Base-by-base conservation (phyloP, 2,329 filamentous ascomycete species). In the Diaporthe sp. region DNA sequence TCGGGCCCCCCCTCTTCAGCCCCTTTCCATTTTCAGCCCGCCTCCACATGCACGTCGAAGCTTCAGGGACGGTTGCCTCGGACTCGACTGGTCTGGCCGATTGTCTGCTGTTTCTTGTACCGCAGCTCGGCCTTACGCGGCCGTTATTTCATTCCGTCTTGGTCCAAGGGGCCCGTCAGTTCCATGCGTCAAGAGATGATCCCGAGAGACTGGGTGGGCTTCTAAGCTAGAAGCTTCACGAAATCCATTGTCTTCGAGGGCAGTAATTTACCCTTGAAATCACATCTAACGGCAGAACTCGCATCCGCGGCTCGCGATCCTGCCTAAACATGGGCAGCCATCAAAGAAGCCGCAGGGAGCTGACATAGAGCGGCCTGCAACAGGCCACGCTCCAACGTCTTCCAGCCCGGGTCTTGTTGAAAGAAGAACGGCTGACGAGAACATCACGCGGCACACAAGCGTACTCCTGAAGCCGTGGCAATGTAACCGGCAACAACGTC, bases 391-490 rank as follows among this genome's bases (percentile, higher is more conserved):
- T 2, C 22, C 65, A 68, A 53, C 65, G 46, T 51, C 65, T 37
- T n/a, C 28, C 3, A 39, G 62, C 17, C 65, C 31, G 65, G 22
- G 46, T 17, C 19, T 10, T 9, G 4, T 6, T 53, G 10, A 70
- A 70, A 55, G 49, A 9, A 42, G 49, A 25, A 55, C 49, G 65
- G 65, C 65, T 13, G 46, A 42, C 65, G 34, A 12, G 55, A 70
- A 70, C 55, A 70, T 34, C n/a, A 42, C 65, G 34, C 65, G 65
- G 65, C 49, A 70, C 49, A 25, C n/a, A 42, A 55, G 65, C 44
- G n/a, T 70, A n/a, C 49, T 70, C 2, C 8, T 31, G n/a, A 28
- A 55, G 7, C 22, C 34, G n/a, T 22, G 37, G 22, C 37, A 12
- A 31, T 25, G 31, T 8, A 17, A 22, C 22, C 34, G 51, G 28